Base-by-base conservation (phyloP, 495 filamentous ascomycete species). In the Aspergillus campestris region DNA sequence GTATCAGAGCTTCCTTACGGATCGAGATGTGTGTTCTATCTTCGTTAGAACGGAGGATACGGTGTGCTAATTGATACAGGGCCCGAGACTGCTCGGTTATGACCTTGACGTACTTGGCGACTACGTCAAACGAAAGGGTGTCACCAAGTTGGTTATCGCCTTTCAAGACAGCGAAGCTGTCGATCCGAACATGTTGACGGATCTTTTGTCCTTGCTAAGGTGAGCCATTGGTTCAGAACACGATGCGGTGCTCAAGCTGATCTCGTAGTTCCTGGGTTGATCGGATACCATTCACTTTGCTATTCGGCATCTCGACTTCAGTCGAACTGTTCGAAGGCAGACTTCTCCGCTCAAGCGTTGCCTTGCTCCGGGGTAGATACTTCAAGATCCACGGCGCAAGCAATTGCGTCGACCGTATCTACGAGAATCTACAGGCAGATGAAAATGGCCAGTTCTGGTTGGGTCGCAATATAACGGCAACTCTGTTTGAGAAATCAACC, bases 91-190 rank as follows among this genome's bases (percentile, higher is more conserved):
- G 38, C 74, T 97, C n/a, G 85, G 84, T 50, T 97, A 97, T 56
- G 94, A 97, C 57, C 72, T 97, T 9, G 83, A 91, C 52, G 75
- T 86, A n/a, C 71, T 98, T 7, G 66, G 82, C 44, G 78, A 81
- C 28, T 79, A 79, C 56, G 72, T 88, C 10, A 70, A 71, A 35
- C 66, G 65, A 41, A 71, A 78, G 34, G 59, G 65, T 7, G 74
- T 75, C 24, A 66, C 75, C 31, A 79, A 81, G 45, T 71, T 95
- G 29, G 71, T 91, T 7, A 60, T 98, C 14, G 82, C 83, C 10
- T 82, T 98, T 41, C 81, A 87, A 56, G 94, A 97, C 58, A 94
- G 86, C 48, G 94, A 98, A 62, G 90, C 84, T 5, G 96, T 97
- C 57, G 89, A 96, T 55, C 77, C 75, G 31, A 70, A 63, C n/a